Conservation (phyloP, 2,329 filamentous ascomycete species). For the Beauveria australis region DNA sequence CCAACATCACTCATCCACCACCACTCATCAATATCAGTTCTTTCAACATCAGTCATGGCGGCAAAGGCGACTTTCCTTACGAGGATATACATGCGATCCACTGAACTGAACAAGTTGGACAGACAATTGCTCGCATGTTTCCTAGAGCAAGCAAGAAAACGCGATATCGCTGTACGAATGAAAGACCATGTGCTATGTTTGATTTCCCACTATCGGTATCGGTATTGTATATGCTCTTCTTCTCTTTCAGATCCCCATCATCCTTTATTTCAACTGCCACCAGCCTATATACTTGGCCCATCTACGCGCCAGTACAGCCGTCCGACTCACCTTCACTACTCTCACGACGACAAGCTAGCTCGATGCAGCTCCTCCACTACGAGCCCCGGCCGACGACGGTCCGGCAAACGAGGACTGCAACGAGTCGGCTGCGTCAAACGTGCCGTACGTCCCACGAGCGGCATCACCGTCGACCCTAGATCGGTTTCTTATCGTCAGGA, state of each 20-base stretch:
- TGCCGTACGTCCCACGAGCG: not conserved
- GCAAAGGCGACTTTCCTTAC: too few relatives aligned
- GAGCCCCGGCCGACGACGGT: not conserved
- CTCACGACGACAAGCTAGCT: not conserved
- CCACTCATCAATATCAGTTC: too few relatives aligned
- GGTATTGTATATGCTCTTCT: not conserved
- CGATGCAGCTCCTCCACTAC: not conserved
- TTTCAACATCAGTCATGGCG: too few relatives aligned
- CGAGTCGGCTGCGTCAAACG: not conserved
- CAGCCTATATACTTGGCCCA: not conserved
- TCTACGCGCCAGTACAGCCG: too few relatives aligned
- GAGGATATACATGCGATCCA: too few relatives aligned
- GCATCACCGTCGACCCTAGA: not conserved
- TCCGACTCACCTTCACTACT: not conserved
- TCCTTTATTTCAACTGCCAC: not conserved
- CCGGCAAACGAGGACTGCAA: not conserved
- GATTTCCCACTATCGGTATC: not conserved
- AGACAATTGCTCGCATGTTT: too few relatives aligned
- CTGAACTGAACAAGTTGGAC: not conserved
- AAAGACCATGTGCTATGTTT: not conserved
- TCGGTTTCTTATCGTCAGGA: constrained; percentile 10
- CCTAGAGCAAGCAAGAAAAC: too few relatives aligned
- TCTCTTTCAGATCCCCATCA: not conserved
- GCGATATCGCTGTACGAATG: not conserved
- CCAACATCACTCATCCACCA: too few relatives aligned